Evolutionary conservation across 306 rosid species (phyloP), one percentile per base, ranked within the genome.

Genomic region (Trichosanthes truncata): DNA sequence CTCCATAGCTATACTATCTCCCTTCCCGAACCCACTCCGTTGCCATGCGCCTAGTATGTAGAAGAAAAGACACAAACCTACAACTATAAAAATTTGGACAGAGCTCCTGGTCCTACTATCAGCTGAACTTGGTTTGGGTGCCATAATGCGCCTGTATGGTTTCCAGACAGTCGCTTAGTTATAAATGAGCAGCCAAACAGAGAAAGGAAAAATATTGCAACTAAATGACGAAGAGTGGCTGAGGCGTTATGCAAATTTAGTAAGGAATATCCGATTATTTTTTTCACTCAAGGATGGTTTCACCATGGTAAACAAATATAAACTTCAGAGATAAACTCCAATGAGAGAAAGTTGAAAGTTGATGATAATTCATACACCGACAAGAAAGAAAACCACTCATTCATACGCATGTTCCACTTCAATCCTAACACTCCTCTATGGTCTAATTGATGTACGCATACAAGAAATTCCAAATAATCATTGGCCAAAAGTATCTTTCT

Each of bases 41-140:
- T 95, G 98, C 98, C 98, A 95, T 7, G 96, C 93, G 0, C 98
- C 98, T 87, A 95, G 83, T 80, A 92, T 78, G 76, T 95, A 95
- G 87, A 95, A 95, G 85, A 92, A 95, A 77, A 96, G 90, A 81
- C 98, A 95, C 80, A 95, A 63, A 81, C 97, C 97, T 43, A 84
- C 92, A 62, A 90, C 96, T 77, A 95, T 87, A 81, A 92, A 90
- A 80, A 95, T 92, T 82, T 92, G 97, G 35, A 92, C 78, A 46
- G 86, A 89, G 81, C 93, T 89, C 89, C 98, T 92, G 49, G 98
- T 89, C 89, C 95, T 89, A 78, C 97, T 89, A 78, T 90, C 97
- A 29, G 82, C 86, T 72, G 90, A 80, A 79, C 84, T 86, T 63
- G 85, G 69, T 85, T 92, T 92, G 17, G 73, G 55, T 46, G 98